These are phyloP conservation scores for Panus rudis DNA, from an alignment of 768 basidiomycete species.

Conservation along the genomic window DNA sequence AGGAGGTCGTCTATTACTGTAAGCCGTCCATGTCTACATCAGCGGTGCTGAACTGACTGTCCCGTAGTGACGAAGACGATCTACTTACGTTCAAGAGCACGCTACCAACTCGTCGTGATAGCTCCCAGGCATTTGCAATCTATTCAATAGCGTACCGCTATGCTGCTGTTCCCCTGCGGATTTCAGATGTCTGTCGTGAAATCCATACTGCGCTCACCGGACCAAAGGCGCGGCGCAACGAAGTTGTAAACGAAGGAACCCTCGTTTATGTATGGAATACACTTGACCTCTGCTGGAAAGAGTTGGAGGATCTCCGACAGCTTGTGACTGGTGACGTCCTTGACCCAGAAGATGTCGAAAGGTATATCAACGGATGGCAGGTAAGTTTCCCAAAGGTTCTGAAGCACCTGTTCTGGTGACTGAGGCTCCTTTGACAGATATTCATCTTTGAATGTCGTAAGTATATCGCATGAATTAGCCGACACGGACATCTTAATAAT, in stretches of 20 bases:
- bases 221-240: slow-evolving; percentile 57
- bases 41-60: slow-evolving; percentile 3
- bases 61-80: slow-evolving; percentile 53
- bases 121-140: slow-evolving; percentile 27
- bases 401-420: not conserved
- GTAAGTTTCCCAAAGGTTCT: slow-evolving; percentile 32
- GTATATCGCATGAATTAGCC: slow-evolving; percentile 23
- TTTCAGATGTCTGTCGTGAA: slow-evolving; percentile 70
- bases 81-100: slow-evolving; percentile 64
- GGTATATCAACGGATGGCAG: slow-evolving; percentile 85
- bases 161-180: slow-evolving; percentile 64
- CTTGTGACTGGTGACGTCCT: slow-evolving; percentile 32
- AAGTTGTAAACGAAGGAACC: slow-evolving; percentile 49
- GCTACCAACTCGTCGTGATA: slow-evolving; percentile 29
- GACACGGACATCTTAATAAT: not conserved
- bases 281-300: slow-evolving; percentile 78
- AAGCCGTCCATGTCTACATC: slow-evolving; percentile 21
- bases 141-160: slow-evolving; percentile 52
- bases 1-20: slow-evolving; percentile 83
- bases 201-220: slow-evolving; percentile 79
- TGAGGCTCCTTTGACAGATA: slow-evolving; percentile 37
- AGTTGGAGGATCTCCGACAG: slow-evolving; percentile 61
- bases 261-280: slow-evolving; percentile 81
- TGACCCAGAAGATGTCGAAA: slow-evolving; percentile 45
- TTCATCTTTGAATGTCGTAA: slow-evolving; percentile 87